Percentiles rank a stretch among this genome's conserved stretches.
Conservation (phyloP, 1,284 basidiomycete species). For the Psilocybe mexicana region DNA sequence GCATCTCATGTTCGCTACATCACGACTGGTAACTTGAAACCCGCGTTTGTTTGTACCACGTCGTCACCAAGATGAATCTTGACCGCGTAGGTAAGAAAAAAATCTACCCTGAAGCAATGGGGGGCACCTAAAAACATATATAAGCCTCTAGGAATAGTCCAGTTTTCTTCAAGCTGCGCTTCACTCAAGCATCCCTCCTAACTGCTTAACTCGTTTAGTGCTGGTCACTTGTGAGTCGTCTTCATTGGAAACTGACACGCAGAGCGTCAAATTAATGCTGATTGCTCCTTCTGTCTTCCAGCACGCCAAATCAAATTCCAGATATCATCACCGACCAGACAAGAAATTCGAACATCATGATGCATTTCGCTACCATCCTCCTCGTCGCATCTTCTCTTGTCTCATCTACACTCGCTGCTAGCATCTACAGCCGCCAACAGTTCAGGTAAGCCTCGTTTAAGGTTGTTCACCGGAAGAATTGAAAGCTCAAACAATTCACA, state of each 20-base stretch:
- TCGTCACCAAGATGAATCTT: too few relatives aligned
- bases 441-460: background rate
- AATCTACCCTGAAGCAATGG: too few relatives aligned
- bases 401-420: background rate
- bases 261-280: background rate
- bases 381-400: background rate
- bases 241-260: background rate
- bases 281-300: background rate
- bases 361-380: background rate
- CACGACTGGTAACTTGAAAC: too few relatives aligned
- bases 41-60: too few relatives aligned
- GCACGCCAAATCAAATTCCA: background rate
- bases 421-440: background rate
- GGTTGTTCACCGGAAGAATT: background rate
- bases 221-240: background rate
- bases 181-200: too few relatives aligned
- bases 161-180: too few relatives aligned
- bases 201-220: background rate
- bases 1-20: too few relatives aligned
- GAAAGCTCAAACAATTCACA: background rate
- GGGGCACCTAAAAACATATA: too few relatives aligned
- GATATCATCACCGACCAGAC: background rate
- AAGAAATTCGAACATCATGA: background rate
- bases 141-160: too few relatives aligned
- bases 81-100: too few relatives aligned